These are phyloP conservation scores for Pancytospora philotis DNA, from an alignment of 371 early-diverging fungal genomes.

Conservation along the genomic window DNA sequence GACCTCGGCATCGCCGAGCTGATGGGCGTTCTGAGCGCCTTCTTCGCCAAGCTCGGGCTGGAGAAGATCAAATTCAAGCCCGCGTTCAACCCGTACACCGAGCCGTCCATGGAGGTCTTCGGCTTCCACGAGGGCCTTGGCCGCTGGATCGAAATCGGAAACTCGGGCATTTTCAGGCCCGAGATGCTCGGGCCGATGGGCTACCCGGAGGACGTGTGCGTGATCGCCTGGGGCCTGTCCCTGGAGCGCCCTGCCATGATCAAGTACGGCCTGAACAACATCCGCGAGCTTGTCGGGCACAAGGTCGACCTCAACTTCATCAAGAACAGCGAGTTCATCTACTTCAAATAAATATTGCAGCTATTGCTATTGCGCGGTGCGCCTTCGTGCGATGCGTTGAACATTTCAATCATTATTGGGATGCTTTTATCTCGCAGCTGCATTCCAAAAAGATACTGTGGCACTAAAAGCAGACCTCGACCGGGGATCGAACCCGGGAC, in stretches of 20 bases:
- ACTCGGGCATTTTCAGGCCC: constrained; percentile 98
- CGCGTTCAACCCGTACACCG: constrained; percentile 99
- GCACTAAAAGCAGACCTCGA: constrained; percentile 59
- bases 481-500: constrained; percentile 61
- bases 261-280: constrained; percentile 87
- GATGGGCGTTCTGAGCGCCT: constrained; percentile 86
- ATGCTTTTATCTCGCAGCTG: too few species aligned
- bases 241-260: constrained; percentile 99
- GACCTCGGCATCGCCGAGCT: constrained; percentile 84
- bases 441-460: too few species aligned
- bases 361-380: neutral
- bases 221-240: constrained; percentile 95
- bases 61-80: constrained; percentile 94
- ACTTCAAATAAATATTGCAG: constrained; percentile 31
- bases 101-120: constrained; percentile 98
- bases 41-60: constrained; percentile 91
- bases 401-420: too few species aligned
- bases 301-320: constrained; percentile 87
- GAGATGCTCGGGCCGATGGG: constrained; percentile 95
- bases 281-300: constrained; percentile 93
- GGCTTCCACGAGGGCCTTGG: constrained; percentile 84
- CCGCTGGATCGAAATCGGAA: constrained; percentile 97
- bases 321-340: constrained; percentile 69
- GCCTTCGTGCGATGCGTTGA: neutral
- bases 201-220: constrained; percentile 80